Percentiles rank a stretch among this genome's conserved stretches.
phyloP scores from a whole-genome alignment of 768 basidiomycete species.

The Lentinus tigrinus region DNA sequence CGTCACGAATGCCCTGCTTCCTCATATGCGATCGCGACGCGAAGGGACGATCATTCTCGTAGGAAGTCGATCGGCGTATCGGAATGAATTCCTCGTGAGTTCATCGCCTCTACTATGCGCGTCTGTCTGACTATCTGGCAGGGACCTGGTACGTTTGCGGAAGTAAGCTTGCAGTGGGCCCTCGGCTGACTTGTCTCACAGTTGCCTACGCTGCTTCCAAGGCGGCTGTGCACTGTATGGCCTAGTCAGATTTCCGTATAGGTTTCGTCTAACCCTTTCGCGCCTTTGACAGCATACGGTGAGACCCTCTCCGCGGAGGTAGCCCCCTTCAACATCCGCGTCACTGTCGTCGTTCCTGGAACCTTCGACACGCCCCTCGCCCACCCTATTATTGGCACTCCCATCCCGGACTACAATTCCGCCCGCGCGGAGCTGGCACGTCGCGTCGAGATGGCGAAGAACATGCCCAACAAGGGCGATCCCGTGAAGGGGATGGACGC shows the following conservation, averaged over 20 bases:
- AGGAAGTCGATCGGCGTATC: conserved; percentile 33
- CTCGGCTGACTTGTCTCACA: not conserved
- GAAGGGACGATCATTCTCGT: conserved; percentile 34
- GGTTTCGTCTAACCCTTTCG: too few relatives aligned
- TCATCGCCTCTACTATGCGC: not conserved
- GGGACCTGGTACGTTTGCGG: conserved; percentile 8
- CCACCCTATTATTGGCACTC: not conserved
- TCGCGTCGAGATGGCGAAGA: not conserved
- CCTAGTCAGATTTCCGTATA: too few relatives aligned
- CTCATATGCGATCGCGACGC: conserved; percentile 32
- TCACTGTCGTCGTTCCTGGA: conserved; percentile 28
- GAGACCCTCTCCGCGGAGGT: conserved; percentile 29
- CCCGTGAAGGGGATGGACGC: conserved; percentile 26
- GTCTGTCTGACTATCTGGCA: not conserved
- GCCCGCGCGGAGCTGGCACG: conserved; percentile 6
- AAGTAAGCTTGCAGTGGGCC: not conserved
- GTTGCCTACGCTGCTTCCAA: conserved; percentile 26
- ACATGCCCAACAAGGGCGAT: conserved; percentile 22
- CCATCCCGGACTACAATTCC: conserved; percentile 21
- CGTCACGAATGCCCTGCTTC: conserved; percentile 39
- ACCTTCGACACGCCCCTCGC: conserved; percentile 23
- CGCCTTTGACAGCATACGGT: conserved; percentile 21
- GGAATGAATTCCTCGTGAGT: conserved; percentile 32
- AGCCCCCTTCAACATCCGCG: conserved; percentile 26
- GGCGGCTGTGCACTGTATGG: conserved; percentile 28